These are phyloP conservation scores for Diospyros kaki DNA, from an alignment of 148 eudicot species.

Conservation along the genomic window DNA sequence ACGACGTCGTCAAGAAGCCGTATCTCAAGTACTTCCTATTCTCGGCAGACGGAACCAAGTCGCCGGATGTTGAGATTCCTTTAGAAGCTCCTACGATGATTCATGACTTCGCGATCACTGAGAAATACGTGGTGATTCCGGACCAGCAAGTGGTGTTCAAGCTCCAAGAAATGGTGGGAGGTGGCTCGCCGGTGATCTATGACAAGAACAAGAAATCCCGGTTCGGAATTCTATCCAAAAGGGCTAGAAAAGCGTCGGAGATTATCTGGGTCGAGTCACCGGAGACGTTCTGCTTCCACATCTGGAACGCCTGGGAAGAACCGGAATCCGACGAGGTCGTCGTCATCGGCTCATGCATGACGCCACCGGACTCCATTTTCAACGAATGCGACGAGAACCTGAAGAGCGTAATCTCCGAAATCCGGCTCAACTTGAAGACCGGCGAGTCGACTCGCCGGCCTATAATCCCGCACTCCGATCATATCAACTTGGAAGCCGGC, in stretches of 20 bases:
- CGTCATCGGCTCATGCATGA: constrained; percentile 80
- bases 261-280: constrained; percentile 50
- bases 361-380: constrained; percentile 71
- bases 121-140: constrained; percentile 58
- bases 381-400: constrained; percentile 55
- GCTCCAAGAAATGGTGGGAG: constrained; percentile 46
- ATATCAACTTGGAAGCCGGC: constrained; percentile 64
- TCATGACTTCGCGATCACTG: constrained; percentile 74
- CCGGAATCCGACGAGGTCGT: constrained; percentile 43
- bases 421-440: constrained; percentile 51
- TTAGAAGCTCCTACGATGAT: constrained; percentile 59
- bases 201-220: constrained; percentile 53
- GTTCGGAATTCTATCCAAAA: constrained; percentile 43
- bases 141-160: constrained; percentile 73
- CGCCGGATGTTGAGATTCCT: constrained; percentile 52
- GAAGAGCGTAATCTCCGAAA: constrained; percentile 51
- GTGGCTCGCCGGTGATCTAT: constrained; percentile 62
- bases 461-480: constrained; percentile 20
- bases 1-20: constrained; percentile 59
- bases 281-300: constrained; percentile 62
- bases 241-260: constrained; percentile 25
- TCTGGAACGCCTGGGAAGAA: constrained; percentile 88
- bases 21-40: constrained; percentile 56
- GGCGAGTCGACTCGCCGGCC: constrained; percentile 38
- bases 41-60: constrained; percentile 39